phyloP scores from a whole-genome alignment of 768 basidiomycete species.

The Botryobasidium botryosum region DNA sequence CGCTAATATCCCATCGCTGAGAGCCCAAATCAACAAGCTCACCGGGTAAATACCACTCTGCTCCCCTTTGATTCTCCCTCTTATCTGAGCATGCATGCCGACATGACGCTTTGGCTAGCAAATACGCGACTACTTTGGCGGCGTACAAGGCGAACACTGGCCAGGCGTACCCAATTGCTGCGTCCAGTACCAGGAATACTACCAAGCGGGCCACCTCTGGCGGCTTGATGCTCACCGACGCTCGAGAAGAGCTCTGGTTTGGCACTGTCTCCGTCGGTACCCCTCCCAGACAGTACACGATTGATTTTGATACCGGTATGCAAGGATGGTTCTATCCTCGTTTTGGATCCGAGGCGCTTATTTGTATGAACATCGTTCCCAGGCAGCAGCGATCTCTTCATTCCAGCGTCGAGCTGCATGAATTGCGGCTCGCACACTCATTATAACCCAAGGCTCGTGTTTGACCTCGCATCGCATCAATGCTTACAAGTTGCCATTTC shows the following conservation, averaged over 20 bases:
- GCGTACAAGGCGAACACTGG: not conserved
- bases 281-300: conserved; percentile 5
- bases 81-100: too few species aligned
- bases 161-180: not conserved
- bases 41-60: too few species aligned
- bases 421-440: conserved; percentile 21
- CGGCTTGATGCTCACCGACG: not conserved
- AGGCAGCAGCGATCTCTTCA: conserved; percentile 17
- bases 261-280: conserved; percentile 6
- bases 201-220: not conserved
- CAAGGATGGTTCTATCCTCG: too few species aligned
- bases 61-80: too few species aligned
- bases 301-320: conserved; percentile 12
- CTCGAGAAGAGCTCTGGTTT: not conserved
- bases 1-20: too few species aligned
- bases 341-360: too few species aligned
- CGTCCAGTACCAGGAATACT: too few species aligned
- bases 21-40: too few species aligned
- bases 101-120: too few species aligned
- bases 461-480: too few species aligned
- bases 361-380: too few species aligned
- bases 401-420: conserved; percentile 20
- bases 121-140: not conserved
- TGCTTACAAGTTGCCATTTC: too few species aligned
- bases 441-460: conserved; percentile 20